Percentiles rank a stretch among this genome's conserved stretches.
Conservation (phyloP, 78 protist species). For the Chrysochromulina parva region DNA sequence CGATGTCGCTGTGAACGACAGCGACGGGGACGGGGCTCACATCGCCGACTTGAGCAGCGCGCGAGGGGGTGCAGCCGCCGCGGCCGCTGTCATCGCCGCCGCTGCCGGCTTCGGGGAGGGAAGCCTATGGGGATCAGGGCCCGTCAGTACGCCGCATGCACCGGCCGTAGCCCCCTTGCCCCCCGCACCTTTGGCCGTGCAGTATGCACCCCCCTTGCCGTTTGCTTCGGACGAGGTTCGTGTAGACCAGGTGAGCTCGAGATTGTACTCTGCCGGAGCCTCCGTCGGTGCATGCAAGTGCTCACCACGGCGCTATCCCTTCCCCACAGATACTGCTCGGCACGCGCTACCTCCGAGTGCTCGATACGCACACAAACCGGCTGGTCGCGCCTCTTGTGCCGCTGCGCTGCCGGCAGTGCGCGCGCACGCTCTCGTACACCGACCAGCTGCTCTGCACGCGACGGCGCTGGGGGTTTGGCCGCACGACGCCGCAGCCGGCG, state of each 20-base stretch:
- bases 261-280: background rate
- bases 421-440: background rate
- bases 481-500: background rate
- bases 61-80: no score
- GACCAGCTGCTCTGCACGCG: slow-evolving; percentile 12
- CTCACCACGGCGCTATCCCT: background rate
- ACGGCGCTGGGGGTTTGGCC: background rate
- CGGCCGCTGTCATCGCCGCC: no score
- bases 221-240: no score
- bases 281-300: background rate
- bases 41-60: no score
- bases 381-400: background rate
- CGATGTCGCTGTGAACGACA: no score
- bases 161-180: background rate
- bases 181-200: background rate
- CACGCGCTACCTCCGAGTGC: background rate
- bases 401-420: background rate
- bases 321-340: background rate
- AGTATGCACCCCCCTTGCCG: background rate
- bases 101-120: no score
- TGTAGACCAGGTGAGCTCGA: background rate
- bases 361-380: background rate
- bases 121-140: no score
- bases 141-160: no score
- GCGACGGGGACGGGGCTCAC: no score